phyloP scores from a whole-genome alignment of 2,329 filamentous ascomycete species.

The Grosmannia penicillata region DNA sequence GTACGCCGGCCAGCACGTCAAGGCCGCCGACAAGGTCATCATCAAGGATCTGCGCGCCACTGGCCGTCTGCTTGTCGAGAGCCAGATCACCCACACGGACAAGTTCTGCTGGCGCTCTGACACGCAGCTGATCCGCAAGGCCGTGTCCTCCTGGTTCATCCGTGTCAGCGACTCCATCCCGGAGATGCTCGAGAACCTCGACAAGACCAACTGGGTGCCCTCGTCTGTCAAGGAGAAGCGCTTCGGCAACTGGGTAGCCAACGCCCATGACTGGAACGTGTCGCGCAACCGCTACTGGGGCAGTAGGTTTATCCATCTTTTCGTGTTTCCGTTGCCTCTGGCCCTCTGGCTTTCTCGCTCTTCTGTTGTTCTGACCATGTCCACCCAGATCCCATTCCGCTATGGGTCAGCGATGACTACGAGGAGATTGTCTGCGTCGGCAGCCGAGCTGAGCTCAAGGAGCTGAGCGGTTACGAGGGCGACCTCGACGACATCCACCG shows the following conservation, averaged over 20 bases:
- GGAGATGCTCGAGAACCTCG: conserved; percentile 79
- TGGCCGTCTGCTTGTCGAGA: conserved; percentile 68
- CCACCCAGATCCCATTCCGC: conserved; percentile 6
- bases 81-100: conserved; percentile 80
- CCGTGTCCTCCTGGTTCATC: conserved; percentile 91
- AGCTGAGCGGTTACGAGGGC: conserved; percentile 73
- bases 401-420: conserved; percentile 77
- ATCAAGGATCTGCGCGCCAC: conserved; percentile 72
- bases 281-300: conserved; percentile 93
- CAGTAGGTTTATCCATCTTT: conserved; percentile 47
- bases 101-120: conserved; percentile 93
- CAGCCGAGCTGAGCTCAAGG: conserved; percentile 68
- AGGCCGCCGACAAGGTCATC: conserved; percentile 83
- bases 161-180: conserved; percentile 73
- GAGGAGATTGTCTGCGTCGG: conserved; percentile 79
- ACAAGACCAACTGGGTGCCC: conserved; percentile 84
- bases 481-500: conserved; percentile 78
- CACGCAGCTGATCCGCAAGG: conserved; percentile 82
- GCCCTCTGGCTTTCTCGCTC: too few relatives aligned
- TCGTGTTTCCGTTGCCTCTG: too few relatives aligned
- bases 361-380: background rate
- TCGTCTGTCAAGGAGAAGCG: conserved; percentile 80
- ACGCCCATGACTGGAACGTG: conserved; percentile 90
- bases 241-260: conserved; percentile 82
- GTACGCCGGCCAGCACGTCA: conserved; percentile 79